Conservation (phyloP, 176 grass and related monocot genomes). For the Triticum urartu region DNA sequence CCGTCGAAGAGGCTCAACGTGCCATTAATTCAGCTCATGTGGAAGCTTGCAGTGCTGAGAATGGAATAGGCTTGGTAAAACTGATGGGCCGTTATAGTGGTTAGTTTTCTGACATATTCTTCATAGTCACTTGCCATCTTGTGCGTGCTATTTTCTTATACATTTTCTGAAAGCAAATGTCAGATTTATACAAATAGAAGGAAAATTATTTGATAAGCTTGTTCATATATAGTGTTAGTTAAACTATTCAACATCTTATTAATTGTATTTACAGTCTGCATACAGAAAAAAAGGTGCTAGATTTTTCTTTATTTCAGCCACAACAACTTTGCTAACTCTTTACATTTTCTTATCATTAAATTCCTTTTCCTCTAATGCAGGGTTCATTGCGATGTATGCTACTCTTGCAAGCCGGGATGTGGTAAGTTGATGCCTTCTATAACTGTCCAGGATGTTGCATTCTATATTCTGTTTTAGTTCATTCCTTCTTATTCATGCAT, state of each 20-base stretch:
- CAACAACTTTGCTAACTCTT: neutral
- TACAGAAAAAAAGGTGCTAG: neutral
- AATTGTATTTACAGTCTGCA: neutral
- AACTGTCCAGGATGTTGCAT: conserved; percentile 6
- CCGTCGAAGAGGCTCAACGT: conserved; percentile 97
- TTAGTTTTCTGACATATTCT: conserved; percentile 46
- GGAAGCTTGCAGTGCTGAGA: conserved; percentile 90
- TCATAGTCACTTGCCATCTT: neutral
- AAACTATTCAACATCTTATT: conserved; percentile 4
- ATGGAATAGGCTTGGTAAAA: conserved; percentile 97
- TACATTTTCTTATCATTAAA: conserved; percentile 1
- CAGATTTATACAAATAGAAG: neutral
- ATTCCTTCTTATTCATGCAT: neutral
- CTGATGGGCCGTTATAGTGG: conserved; percentile 99
- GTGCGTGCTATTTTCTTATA: conserved; percentile 14
- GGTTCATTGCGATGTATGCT: conserved; percentile 96
- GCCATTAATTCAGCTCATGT: conserved; percentile 98
- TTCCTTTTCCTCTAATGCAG: conserved; percentile 40
- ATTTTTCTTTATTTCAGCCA: conserved; percentile 24
- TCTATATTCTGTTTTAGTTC: neutral
- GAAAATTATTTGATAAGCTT: neutral
- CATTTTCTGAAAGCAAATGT: neutral
- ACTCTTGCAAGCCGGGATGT: conserved; percentile 96
- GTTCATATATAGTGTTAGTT: neutral
- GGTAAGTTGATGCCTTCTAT: conserved; percentile 45